Base-by-base conservation (phyloP, 768 basidiomycete genomes). In the Xanthoconium purpureum region DNA sequence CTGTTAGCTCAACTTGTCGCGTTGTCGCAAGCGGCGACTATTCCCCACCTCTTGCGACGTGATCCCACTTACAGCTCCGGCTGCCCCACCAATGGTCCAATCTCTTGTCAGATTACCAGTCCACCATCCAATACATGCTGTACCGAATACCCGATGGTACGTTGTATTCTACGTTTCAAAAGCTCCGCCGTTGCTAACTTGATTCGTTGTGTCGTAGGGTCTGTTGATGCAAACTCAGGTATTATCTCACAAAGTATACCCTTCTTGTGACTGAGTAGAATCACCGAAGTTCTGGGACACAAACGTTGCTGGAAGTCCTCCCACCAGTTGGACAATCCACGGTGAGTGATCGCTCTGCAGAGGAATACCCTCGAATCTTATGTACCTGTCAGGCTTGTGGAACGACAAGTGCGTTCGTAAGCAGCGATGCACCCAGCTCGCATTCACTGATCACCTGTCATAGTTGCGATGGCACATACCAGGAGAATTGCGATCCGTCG, bases 241-340 rank as follows among this genome's bases (percentile, higher is more conserved):
- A 64, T 24, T 24, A 42, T 52, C 29, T 11, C 38, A 13, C 13
- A 9, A n/a, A 42, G 42, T 28, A 17, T 30, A 12, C n/a, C 14
- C 7, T 24, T 36, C 20, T 38, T 20, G 42, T 40, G 11, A 15
- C 46, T 60, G 20, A 67, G 3, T n/a, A 32, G 42, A 12, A 46
- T 36, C 18, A 24, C 33, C 33, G 6, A 67, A 87, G 83, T 87
- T 89, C 71, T 90, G 88, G 87, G 87, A 89, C 58, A 85, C 83
- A 2, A 63, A 82, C 47, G 82, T 85, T 0, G 68, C 79, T 4
- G 83, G 81, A 18, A 87, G 88, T 11, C 88, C 88, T 6, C 67
- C 66, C 12, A 61, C 85, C 62, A 84, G 83, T 63, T 90, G 88
- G 87, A 90, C 87, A 1, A 84, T 89, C 55, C 88, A 88, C 51